Conservation (phyloP, 179 eudicot genomes). For the Drosera spatulata region DNA sequence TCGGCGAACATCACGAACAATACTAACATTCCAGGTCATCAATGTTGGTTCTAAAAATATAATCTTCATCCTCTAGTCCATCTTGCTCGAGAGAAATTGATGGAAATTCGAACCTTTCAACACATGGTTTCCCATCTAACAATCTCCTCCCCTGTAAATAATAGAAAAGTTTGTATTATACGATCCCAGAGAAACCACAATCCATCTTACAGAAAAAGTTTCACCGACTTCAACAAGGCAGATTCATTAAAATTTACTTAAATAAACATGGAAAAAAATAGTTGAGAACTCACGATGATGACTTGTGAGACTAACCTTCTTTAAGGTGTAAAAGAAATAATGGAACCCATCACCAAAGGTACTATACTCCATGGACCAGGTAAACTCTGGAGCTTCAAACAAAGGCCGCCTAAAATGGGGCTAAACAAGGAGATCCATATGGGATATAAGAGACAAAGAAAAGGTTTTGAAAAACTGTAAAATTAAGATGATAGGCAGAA, state of each 20-base stretch:
- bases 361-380: constrained; percentile 78
- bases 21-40: constrained; percentile 16
- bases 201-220: not conserved
- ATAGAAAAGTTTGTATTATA: not conserved
- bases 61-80: constrained; percentile 81
- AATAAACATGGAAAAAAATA: not conserved
- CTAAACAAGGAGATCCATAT: constrained; percentile 21
- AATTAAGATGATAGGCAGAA: too few species aligned
- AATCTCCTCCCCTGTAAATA: constrained; percentile 55
- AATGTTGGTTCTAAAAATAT: constrained; percentile 55
- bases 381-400: constrained; percentile 56
- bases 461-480: not conserved
- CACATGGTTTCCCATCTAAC: constrained; percentile 13
- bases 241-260: not conserved
- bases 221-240: not conserved
- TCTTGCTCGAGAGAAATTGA: constrained; percentile 54
- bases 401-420: constrained; percentile 95
- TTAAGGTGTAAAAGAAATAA: constrained; percentile 78
- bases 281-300: not conserved
- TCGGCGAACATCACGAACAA: not conserved
- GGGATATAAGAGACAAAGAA: not conserved
- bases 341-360: constrained; percentile 97
- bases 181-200: not conserved
- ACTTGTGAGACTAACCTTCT: constrained; percentile 47
- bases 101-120: constrained; percentile 19